Evolutionary conservation across 768 basidiomycete genomes (phyloP).

Genomic region (Lactarius tabidus): DNA sequence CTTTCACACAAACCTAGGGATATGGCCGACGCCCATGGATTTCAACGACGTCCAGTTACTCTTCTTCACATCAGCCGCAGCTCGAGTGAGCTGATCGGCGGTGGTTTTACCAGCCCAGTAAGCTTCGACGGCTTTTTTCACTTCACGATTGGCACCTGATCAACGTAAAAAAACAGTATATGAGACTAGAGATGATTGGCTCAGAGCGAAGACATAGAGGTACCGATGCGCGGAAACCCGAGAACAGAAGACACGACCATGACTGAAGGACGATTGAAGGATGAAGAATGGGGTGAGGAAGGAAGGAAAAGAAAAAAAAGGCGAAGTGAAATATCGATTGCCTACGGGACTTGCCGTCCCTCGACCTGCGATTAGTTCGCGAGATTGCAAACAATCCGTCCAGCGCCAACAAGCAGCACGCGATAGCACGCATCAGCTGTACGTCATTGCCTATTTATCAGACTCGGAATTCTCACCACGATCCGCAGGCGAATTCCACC

Average conservation of each 20-base stretch:
- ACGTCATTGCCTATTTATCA: not conserved
- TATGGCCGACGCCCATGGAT: constrained; percentile 77
- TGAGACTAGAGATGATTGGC: constrained; percentile 1
- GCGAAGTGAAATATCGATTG: constrained; percentile 13
- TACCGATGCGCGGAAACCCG: constrained; percentile 91
- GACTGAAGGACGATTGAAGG: constrained; percentile 27
- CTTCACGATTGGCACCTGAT: constrained; percentile 86
- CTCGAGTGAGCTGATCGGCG: constrained; percentile 83
- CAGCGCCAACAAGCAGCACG: too few relatives aligned
- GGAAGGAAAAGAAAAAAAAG: constrained; percentile 26
- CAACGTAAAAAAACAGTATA: not conserved
- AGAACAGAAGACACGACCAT: constrained; percentile 85
- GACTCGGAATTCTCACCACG: not conserved
- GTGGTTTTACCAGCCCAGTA: constrained; percentile 95
- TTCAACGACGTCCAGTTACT: constrained; percentile 84
- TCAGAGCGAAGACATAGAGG: constrained; percentile 23
- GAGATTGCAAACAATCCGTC: not conserved
- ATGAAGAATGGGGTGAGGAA: not conserved
- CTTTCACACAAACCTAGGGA: constrained; percentile 70
- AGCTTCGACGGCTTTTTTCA: constrained; percentile 97
- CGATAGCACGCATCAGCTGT: not conserved
- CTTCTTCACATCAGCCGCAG: constrained; percentile 84
- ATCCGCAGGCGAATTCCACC: not conserved
- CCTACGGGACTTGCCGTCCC: constrained; percentile 21
- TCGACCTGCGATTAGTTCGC: not conserved